Percentiles rank a stretch among this genome's conserved stretches.
These are phyloP conservation scores for Yarrowia sp. DNA, from an alignment of 805 yeast species.

Conservation along the genomic window DNA sequence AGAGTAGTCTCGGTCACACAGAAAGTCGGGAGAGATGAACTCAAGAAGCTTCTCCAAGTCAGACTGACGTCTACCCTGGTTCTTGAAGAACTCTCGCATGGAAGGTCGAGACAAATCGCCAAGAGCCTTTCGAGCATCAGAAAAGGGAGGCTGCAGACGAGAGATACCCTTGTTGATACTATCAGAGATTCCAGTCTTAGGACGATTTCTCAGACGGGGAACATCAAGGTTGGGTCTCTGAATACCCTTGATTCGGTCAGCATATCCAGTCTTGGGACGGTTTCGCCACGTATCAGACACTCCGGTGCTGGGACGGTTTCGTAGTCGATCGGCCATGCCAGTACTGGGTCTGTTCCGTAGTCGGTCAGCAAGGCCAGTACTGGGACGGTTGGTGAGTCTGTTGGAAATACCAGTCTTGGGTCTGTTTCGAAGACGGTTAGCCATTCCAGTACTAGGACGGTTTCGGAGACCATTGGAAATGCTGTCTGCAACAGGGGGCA, in stretches of 20 bases:
- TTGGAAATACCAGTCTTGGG: not conserved
- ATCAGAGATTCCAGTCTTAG: not conserved
- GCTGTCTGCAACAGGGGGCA: not conserved
- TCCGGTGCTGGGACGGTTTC: not conserved
- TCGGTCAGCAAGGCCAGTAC: not conserved
- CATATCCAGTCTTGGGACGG: not conserved
- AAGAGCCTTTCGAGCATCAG: slow-evolving; percentile 5
- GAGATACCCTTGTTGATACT: not conserved
- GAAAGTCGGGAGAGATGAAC: not conserved
- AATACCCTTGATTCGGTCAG: not conserved
- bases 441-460: not conserved
- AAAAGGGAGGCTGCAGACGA: not conserved
- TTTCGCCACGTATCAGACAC: not conserved
- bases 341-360: not conserved
- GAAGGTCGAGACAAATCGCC: not conserved
- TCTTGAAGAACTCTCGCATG: not conserved
- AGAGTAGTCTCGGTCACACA: slow-evolving; percentile 31
- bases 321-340: not conserved
- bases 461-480: slow-evolving; percentile 37
- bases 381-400: slow-evolving; percentile 37
- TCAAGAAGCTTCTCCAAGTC: slow-evolving; percentile 6
- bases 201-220: not conserved
- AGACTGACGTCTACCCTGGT: not conserved
- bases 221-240: not conserved
- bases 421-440: not conserved